Evolutionary conservation across 2,329 filamentous ascomycete genomes (phyloP).

Genomic region (Plectosphaerella plurivora): DNA sequence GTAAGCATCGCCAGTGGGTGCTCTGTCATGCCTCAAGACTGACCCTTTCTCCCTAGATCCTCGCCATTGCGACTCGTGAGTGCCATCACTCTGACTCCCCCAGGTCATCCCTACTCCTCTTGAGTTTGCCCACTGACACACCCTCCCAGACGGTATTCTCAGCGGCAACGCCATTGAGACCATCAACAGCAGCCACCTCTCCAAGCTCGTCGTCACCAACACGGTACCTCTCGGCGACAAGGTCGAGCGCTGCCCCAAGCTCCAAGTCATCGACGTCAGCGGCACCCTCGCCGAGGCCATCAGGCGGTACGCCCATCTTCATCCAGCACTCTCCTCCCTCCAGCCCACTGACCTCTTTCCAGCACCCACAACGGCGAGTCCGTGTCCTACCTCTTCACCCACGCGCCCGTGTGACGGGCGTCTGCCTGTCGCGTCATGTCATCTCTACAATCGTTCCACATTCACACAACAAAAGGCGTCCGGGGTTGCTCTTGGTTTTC

Average conservation of each 20-base stretch:
- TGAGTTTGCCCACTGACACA: not conserved
- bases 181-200: slow-evolving; percentile 72
- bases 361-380: slow-evolving; percentile 62
- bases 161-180: slow-evolving; percentile 85
- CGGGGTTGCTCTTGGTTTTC: not conserved
- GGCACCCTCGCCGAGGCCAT: slow-evolving; percentile 66
- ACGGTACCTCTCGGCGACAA: slow-evolving; percentile 61
- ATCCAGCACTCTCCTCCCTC: not conserved
- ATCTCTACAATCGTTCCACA: too few relatives aligned
- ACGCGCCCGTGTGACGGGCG: slow-evolving; percentile 31
- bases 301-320: slow-evolving; percentile 20
- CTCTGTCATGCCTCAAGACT: not conserved
- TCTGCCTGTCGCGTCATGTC: not conserved
- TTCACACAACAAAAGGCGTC: not conserved
- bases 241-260: slow-evolving; percentile 69
- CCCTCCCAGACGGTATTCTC: slow-evolving; percentile 67
- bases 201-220: slow-evolving; percentile 84
- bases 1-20: slow-evolving; percentile 44
- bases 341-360: slow-evolving; percentile 41
- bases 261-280: slow-evolving; percentile 89
- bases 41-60: not conserved
- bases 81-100: not conserved
- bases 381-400: slow-evolving; percentile 52
- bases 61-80: slow-evolving; percentile 4
- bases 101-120: not conserved